Percentiles rank a stretch among this genome's conserved stretches.
Evolutionary conservation across 805 yeast species (phyloP).

Genomic region (Grigorovia transvaalensis): DNA sequence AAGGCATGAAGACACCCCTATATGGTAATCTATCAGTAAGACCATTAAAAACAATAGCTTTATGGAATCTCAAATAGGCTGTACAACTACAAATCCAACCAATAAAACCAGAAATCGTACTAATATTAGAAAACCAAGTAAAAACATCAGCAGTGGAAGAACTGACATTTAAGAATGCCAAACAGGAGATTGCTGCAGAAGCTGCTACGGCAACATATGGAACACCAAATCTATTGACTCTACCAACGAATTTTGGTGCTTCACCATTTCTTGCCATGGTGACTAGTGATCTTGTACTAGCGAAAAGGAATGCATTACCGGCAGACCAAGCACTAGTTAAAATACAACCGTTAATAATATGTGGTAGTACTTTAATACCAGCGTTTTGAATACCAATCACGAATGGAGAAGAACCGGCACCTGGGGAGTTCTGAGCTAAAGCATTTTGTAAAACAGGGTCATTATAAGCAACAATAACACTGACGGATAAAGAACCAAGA

Average conservation of each 20-base stretch:
- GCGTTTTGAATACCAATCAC: constrained; percentile 56
- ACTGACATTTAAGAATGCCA: constrained; percentile 47
- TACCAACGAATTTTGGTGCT: constrained; percentile 40
- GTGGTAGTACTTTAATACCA: constrained; percentile 49
- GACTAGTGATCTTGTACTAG: constrained; percentile 41
- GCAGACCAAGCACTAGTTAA: constrained; percentile 47
- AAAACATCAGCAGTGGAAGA: constrained; percentile 44
- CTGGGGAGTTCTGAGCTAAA: constrained; percentile 39
- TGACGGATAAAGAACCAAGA: constrained; percentile 45
- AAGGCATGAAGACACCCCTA: constrained; percentile 47
- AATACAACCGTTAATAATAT: constrained; percentile 52
- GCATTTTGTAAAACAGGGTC: constrained; percentile 40
- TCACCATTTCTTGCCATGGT: constrained; percentile 37
- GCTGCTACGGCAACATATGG: constrained; percentile 33
- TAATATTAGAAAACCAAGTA: constrained; percentile 54
- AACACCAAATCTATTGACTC: constrained; percentile 44
- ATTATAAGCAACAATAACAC: constrained; percentile 47
- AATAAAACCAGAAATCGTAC: constrained; percentile 56
- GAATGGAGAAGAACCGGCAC: constrained; percentile 58
- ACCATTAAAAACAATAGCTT: constrained; percentile 45
- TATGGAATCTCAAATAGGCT: constrained; percentile 54
- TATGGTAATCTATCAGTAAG: constrained; percentile 48
- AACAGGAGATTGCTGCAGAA: constrained; percentile 28
- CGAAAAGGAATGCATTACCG: constrained; percentile 43
- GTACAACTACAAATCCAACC: constrained; percentile 48